Conservation (phyloP, 2,329 filamentous ascomycete genomes). For the Leptoxyphium fumago region DNA sequence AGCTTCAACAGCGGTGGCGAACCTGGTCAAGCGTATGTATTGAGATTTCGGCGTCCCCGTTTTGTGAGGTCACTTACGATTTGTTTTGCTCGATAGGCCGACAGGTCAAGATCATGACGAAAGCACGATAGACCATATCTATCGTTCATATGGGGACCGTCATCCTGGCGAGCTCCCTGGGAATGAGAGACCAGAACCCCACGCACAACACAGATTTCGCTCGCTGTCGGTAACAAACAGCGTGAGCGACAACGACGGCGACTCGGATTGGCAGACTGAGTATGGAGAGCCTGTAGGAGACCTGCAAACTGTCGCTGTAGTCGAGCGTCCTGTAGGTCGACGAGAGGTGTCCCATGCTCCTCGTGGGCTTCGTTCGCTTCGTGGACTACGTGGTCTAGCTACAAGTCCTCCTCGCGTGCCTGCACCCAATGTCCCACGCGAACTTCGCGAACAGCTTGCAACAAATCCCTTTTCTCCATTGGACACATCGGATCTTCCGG, state of each 20-base stretch:
- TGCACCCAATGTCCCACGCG: neutral
- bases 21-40: slow-evolving; percentile 19
- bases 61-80: slow-evolving; percentile 21
- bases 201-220: too few relatives aligned
- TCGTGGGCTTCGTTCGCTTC: too few relatives aligned
- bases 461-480: neutral
- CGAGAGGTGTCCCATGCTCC: too few relatives aligned
- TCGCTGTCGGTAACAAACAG: neutral
- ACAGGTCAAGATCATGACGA: slow-evolving; percentile 8
- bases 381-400: too few relatives aligned
- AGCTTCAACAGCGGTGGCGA: slow-evolving; percentile 3
- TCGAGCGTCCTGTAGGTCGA: neutral
- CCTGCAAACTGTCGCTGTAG: neutral
- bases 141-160: slow-evolving; percentile 5
- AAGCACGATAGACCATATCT: slow-evolving; percentile 12
- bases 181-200: too few relatives aligned
- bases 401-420: neutral
- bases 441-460: neutral
- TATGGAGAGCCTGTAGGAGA: neutral
- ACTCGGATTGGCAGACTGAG: neutral
- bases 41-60: slow-evolving; percentile 11
- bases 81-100: slow-evolving; percentile 15
- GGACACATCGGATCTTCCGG: slow-evolving; percentile 9
- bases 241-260: neutral
- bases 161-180: too few relatives aligned